Conservation (phyloP, 106 monocot genomes). For the Triglochin maritima region DNA sequence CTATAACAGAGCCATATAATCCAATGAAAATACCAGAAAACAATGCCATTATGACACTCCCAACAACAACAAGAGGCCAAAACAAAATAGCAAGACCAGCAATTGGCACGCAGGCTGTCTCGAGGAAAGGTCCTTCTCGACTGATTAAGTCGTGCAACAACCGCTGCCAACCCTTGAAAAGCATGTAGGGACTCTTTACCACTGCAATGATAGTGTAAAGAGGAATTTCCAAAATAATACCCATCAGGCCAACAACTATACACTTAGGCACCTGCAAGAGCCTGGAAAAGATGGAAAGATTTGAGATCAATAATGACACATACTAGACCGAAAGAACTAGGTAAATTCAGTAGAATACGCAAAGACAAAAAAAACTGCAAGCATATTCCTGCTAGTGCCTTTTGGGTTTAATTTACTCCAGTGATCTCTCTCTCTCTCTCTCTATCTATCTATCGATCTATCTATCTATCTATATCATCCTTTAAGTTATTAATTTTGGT, state of each 20-base stretch:
- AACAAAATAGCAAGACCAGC: slow-evolving; percentile 78
- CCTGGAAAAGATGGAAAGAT: slow-evolving; percentile 20
- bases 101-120: slow-evolving; percentile 80
- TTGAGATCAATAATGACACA: not conserved
- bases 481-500: no score
- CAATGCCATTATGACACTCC: slow-evolving; percentile 56
- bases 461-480: no score
- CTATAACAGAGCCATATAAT: slow-evolving; percentile 74
- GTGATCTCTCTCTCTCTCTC: no score
- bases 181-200: slow-evolving; percentile 92
- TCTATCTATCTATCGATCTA: no score
- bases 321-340: not conserved
- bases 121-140: slow-evolving; percentile 75
- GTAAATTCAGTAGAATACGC: no score
- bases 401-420: no score
- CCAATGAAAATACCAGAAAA: slow-evolving; percentile 78
- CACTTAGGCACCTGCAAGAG: slow-evolving; percentile 62
- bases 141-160: slow-evolving; percentile 73
- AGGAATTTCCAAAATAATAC: slow-evolving; percentile 68
- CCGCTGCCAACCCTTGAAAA: slow-evolving; percentile 96
- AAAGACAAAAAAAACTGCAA: no score
- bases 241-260: slow-evolving; percentile 59
- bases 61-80: slow-evolving; percentile 80
- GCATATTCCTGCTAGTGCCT: no score
- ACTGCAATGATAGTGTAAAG: slow-evolving; percentile 74